Conservation (phyloP, 306 rosid genomes). For the Acacia melanoxylon region DNA sequence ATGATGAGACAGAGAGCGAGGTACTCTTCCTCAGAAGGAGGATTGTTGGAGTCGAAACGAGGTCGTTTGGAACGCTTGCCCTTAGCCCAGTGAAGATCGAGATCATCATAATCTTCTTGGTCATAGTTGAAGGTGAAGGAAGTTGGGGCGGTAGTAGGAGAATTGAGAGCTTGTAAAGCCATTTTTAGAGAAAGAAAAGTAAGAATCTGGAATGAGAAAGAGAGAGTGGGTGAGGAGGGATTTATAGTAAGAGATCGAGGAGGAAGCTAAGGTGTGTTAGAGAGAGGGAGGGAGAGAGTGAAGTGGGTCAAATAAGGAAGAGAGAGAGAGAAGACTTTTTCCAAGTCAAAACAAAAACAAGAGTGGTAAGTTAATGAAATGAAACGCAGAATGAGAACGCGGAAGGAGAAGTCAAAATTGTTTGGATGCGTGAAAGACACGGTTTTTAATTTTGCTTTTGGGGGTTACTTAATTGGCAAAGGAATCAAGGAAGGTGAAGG, state of each 20-base stretch:
- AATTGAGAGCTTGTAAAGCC: slow-evolving; percentile 61
- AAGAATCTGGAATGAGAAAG: not conserved
- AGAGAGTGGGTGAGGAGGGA: not conserved
- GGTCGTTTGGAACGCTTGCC: slow-evolving; percentile 59
- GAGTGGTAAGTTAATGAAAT: too few species aligned
- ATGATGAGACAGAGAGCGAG: slow-evolving; percentile 79
- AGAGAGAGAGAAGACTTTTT: slow-evolving; percentile 34
- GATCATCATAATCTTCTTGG: slow-evolving; percentile 1
- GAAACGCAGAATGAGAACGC: not conserved
- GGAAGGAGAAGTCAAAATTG: not conserved
- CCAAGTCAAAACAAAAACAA: slow-evolving; percentile 44
- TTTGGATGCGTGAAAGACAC: not conserved
- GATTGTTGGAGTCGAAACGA: slow-evolving; percentile 19
- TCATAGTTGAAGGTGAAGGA: not conserved
- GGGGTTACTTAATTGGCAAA: not conserved
- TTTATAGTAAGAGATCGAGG: not conserved
- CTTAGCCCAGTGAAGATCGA: slow-evolving; percentile 43
- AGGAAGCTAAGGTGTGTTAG: not conserved
- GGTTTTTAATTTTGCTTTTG: not conserved
- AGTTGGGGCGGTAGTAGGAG: slow-evolving; percentile 42
- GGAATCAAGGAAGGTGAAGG: not conserved
- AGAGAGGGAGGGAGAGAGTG: not conserved
- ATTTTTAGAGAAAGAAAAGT: not conserved
- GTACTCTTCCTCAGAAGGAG: slow-evolving; percentile 61
- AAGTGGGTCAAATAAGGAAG: slow-evolving; percentile 52